These are phyloP conservation scores for Xylaria sp. DNA, from an alignment of 2,329 filamentous ascomycete genomes.

Conservation along the genomic window DNA sequence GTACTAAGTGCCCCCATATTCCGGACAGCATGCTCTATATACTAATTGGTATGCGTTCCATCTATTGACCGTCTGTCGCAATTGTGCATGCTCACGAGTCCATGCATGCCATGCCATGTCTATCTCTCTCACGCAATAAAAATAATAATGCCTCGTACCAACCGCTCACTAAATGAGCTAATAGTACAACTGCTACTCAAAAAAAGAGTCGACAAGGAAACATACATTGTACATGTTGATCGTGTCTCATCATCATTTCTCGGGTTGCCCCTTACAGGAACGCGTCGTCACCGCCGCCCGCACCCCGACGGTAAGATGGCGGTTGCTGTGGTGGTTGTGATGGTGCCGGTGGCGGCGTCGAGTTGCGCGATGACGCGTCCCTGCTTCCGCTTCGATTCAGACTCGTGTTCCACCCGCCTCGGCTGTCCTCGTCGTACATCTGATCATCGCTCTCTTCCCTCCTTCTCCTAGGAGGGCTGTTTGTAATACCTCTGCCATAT, in stretches of 20 bases:
- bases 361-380: slow-evolving; percentile 26
- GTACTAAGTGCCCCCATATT: not conserved
- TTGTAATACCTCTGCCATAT: slow-evolving; percentile 52
- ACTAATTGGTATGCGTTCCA: slow-evolving; percentile 7
- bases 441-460: slow-evolving; percentile 40
- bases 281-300: slow-evolving; percentile 29
- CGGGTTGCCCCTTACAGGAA: slow-evolving; percentile 27
- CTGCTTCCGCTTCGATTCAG: slow-evolving; percentile 32
- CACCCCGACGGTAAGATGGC: slow-evolving; percentile 31
- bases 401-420: slow-evolving; percentile 37
- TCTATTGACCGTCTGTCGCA: not conserved
- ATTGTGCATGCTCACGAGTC: slow-evolving; percentile 13
- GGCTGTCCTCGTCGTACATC: slow-evolving; percentile 37
- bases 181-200: slow-evolving; percentile 27
- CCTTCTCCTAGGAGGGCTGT: slow-evolving; percentile 40
- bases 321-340: slow-evolving; percentile 27
- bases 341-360: slow-evolving; percentile 34
- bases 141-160: not conserved
- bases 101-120: too few relatives aligned
- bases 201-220: slow-evolving; percentile 19
- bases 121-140: too few relatives aligned
- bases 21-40: slow-evolving; percentile 13
- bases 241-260: slow-evolving; percentile 38
- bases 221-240: slow-evolving; percentile 27
- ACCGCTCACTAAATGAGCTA: slow-evolving; percentile 8